phyloP scores from a whole-genome alignment of 305 asterid genomes.

The Caryopteris hybrid region DNA sequence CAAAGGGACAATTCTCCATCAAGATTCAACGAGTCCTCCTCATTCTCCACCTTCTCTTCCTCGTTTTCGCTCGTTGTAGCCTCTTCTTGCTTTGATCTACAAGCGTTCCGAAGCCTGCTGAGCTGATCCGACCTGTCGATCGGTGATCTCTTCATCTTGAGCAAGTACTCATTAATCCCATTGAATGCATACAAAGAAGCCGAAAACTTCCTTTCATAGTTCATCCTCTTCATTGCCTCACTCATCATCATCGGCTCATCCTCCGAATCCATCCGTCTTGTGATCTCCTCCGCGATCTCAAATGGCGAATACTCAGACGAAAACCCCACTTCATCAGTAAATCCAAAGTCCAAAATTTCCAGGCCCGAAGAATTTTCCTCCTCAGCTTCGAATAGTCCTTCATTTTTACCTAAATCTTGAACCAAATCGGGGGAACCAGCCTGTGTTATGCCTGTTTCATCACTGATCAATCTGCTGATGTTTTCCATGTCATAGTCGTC shows the following conservation, averaged over 20 bases:
- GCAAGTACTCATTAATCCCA: slow-evolving; percentile 55
- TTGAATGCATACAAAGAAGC: slow-evolving; percentile 67
- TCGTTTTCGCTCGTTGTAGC: background rate
- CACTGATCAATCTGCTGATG: background rate
- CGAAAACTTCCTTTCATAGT: slow-evolving; percentile 60
- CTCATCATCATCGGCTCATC: slow-evolving; percentile 37
- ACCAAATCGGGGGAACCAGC: slow-evolving; percentile 16
- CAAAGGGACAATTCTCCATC: slow-evolving; percentile 47
- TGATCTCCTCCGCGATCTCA: slow-evolving; percentile 45
- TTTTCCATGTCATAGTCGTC: slow-evolving; percentile 30
- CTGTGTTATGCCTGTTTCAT: slow-evolving; percentile 16
- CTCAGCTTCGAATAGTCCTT: slow-evolving; percentile 19
- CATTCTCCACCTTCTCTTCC: slow-evolving; percentile 15
- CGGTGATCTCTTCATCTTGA: slow-evolving; percentile 33
- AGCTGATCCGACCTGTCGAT: slow-evolving; percentile 39
- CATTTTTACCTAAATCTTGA: background rate
- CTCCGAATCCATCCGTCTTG: slow-evolving; percentile 25
- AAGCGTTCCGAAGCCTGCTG: slow-evolving; percentile 36
- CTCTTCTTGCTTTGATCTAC: slow-evolving; percentile 32
- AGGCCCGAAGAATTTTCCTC: background rate
- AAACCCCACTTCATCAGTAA: slow-evolving; percentile 41
- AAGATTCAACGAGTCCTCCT: background rate
- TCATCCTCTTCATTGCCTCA: slow-evolving; percentile 62
- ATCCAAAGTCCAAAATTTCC: slow-evolving; percentile 36
- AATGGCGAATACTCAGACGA: slow-evolving; percentile 38